Base-by-base conservation (phyloP, 2,329 filamentous ascomycete species). In the Aureobasidium sp. region DNA sequence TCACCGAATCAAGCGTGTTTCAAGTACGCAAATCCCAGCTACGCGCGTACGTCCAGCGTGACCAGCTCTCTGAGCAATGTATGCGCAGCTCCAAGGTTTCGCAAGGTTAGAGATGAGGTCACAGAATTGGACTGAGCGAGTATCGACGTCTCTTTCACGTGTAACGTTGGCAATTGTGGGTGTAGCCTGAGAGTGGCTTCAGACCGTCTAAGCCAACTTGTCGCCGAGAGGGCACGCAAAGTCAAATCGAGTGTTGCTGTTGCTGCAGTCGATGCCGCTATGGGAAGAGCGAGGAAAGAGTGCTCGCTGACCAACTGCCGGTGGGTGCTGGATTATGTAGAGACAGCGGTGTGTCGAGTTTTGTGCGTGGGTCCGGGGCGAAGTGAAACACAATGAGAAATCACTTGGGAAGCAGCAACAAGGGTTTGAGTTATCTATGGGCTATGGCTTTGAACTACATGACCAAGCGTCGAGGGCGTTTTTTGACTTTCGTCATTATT, bases 401-500 rank as follows among this genome's bases (percentile, higher is more conserved):
- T 44, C 53, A 57, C 21, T 21, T 21, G 21, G 21, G 21, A 21
- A 21, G 21, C 53, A 45, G 36, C 39, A 57, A 42, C 50, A 54
- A 54, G 50, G 27, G 50, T 42, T 42, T 41, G 50, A 21, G 50
- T 42, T 54, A 54, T 54, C 50, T 54, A 54, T 54, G 50, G 50
- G 37, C 50, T 54, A 54, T 32, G 25, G 15, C 37, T n/a, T 25
- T 54, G 36, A 36, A 54, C 37, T 39, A 54, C 25, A 54, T 42
- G 37, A 54, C 36, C 50, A 36, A 36, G 27, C 36, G 36, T 54
- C 21, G 21, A 21, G 21, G 21, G 21, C 21, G 21, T 54, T 54
- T 53, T 53, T 37, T 37, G 36, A 54, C 50, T 54, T 54, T 54
- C 50, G 50, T 54, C 50, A 54, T 54, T 41, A 54, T 54, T 54